Percentiles rank a stretch among this genome's conserved stretches.
Conservation (phyloP, 768 basidiomycete genomes). For the Aureoboletus auriporus region DNA sequence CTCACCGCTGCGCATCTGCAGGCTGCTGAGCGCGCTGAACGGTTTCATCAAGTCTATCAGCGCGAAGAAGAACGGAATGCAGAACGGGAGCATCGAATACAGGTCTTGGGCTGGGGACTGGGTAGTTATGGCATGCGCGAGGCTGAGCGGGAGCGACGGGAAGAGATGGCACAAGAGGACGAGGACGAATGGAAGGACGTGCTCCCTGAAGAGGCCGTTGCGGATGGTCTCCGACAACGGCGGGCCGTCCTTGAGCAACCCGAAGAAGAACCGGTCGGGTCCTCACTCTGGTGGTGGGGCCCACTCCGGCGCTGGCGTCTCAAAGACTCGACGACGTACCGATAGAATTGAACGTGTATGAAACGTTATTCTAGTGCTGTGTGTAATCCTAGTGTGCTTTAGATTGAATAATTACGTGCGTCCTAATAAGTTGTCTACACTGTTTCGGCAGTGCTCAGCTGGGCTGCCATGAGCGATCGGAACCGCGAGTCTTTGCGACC, state of each 20-base stretch:
- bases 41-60: conserved; percentile 60
- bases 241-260: background rate
- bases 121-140: conserved; percentile 58
- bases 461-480: conserved; percentile 85
- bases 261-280: conserved; percentile 8
- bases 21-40: conserved; percentile 61
- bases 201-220: background rate
- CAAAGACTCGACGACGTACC: conserved; percentile 72
- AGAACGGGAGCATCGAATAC: conserved; percentile 24
- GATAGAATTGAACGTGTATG: conserved; percentile 7
- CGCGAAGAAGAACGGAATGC: conserved; percentile 25
- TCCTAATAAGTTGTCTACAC: conserved; percentile 1
- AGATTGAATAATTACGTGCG: background rate
- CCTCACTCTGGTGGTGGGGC: conserved; percentile 79
- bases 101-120: conserved; percentile 61
- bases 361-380: background rate
- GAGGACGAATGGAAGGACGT: conserved; percentile 22
- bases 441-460: conserved; percentile 51
- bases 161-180: conserved; percentile 11
- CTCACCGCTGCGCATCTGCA: conserved; percentile 65
- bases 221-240: conserved; percentile 9
- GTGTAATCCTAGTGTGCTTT: conserved; percentile 6
- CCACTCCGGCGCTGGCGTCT: conserved; percentile 71
- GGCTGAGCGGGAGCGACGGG: conserved; percentile 29
- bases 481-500: conserved; percentile 71